These are phyloP conservation scores for Clarkia xantiana DNA, from an alignment of 345 rosid species.

Conservation along the genomic window DNA sequence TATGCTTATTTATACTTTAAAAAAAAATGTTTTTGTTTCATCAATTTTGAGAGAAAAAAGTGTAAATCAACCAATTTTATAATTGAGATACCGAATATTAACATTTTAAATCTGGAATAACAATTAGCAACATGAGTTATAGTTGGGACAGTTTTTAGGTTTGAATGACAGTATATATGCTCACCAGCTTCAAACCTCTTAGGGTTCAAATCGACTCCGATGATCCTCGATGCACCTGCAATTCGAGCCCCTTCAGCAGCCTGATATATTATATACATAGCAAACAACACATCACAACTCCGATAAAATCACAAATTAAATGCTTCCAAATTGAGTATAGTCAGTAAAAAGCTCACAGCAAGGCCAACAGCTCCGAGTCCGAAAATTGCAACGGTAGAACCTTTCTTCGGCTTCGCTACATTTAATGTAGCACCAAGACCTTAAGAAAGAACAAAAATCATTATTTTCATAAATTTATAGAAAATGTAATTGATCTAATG, in stretches of 20 bases:
- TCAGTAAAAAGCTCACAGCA: constrained; percentile 13
- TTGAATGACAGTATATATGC: too few species aligned
- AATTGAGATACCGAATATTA: too few species aligned
- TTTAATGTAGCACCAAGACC: constrained; percentile 30
- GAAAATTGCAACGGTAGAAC: constrained; percentile 24
- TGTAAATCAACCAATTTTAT: too few species aligned
- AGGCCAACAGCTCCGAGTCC: constrained; percentile 31
- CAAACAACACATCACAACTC: not conserved
- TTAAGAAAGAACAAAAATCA: not conserved
- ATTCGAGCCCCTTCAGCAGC: constrained; percentile 32
- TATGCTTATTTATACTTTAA: too few species aligned
- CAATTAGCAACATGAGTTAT: too few species aligned
- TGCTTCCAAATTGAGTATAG: not conserved
- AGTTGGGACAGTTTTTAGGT: too few species aligned
- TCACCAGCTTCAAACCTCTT: constrained; percentile 18
- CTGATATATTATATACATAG: constrained; percentile 5
- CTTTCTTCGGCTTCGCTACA: constrained; percentile 25
- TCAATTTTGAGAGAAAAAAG: too few species aligned
- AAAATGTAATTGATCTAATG: not conserved
- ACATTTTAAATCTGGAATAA: too few species aligned
- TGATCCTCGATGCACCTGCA: constrained; percentile 22
- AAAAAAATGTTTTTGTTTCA: too few species aligned
- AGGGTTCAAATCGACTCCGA: constrained; percentile 27
- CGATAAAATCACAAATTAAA: not conserved
- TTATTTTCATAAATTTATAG: not conserved